Evolutionary conservation across 2,329 filamentous ascomycete genomes (phyloP), one percentile per base, ranked within the genome.

Genomic region (Monilinia vaccinii-corymbosi): DNA sequence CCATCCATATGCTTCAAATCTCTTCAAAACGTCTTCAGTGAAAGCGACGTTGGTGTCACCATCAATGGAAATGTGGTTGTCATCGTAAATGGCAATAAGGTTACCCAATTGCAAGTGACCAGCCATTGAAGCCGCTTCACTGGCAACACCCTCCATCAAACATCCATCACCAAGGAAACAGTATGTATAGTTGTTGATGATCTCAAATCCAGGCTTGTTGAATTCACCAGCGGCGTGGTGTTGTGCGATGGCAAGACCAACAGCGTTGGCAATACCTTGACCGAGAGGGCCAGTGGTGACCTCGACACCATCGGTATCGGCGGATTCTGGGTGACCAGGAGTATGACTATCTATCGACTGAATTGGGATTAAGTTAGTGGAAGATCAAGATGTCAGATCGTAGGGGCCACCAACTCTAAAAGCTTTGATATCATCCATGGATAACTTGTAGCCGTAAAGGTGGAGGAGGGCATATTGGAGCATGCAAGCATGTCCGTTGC

Each of bases 401-500:
- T 28, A 10, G 10, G 38, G 38, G 11, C 44, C 31, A 51, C 90
- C 76, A 85, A 96, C 91, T 77, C 94, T 88, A 89, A 99, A 99
- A 71, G 81, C 78, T 86, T 97, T 99, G 70, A 99, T 77, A 78
- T 97, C 94, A 72, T 99, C 89, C 64, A 99, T 81, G 72, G 84
- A 83, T 69, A 99, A 71, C 65, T 79, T 84, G 76, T 96, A 99
- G 76, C 94, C 94, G 78, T 92, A 96, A 60, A 99, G 83, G 81
- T 99, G 94, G 72, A 99, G 88, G 69, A 99, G 84, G 72, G 93
- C 89, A 86, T 99, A 99, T 77, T 97, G 94, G 63, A 99, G 90
- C 92, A 99, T 96, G 85, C 94, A 99, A 71, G 88, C 94, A 80
- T 99, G 94, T 70, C 94, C 94, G 82, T 99, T 99, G 64, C 92